Evolutionary conservation across 495 filamentous ascomycete species (phyloP), one percentile per base, ranked within the genome.

Genomic region (Hamigera avellanea): DNA sequence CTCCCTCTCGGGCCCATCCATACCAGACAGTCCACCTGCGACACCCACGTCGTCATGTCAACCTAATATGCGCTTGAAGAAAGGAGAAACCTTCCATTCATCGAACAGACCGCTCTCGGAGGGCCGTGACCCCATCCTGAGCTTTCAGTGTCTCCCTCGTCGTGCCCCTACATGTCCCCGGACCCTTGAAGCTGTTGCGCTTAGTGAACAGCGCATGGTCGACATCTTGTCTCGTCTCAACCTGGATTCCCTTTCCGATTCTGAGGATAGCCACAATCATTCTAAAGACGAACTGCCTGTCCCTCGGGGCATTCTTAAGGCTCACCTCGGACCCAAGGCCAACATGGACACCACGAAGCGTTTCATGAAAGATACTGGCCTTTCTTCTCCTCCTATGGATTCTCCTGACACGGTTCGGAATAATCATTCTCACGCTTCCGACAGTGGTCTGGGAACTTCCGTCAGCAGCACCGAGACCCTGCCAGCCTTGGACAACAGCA

Each of bases 381-480:
- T 19, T 19, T 32, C 6, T 15, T 32, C 26, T n/a, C 34, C 32
- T 5, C 33, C 27, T 8, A 33, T 35, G 21, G 37, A 42, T 14
- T 6, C 32, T 19, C 14, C 37, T 25, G 40, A 37, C 27, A 57
- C 52, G 42, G 18, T 37, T 32, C 48, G 38, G 4, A 40, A 43
- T 35, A 50, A 42, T 25, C 53, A 64, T 37, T 49, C 52, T 31
- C 66, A 69, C 40, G 52, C 56, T 8, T 69, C 65, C 1, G 67
- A 73, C 50, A 73, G 70, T 47, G 70, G 69, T 5, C 46, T 81
- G 16, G 76, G 76, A 26, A 68, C 72, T 10, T 78, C 74, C 27
- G 51, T 80, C 26, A 47, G 53, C 35, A 61, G 55, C 35, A 37
- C 39, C 18, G 49, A 57, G 37, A 43, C 45, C 13, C 27, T 49